These are phyloP conservation scores for Populus hybrid DNA, from an alignment of 441 rosid species.

Conservation along the genomic window DNA sequence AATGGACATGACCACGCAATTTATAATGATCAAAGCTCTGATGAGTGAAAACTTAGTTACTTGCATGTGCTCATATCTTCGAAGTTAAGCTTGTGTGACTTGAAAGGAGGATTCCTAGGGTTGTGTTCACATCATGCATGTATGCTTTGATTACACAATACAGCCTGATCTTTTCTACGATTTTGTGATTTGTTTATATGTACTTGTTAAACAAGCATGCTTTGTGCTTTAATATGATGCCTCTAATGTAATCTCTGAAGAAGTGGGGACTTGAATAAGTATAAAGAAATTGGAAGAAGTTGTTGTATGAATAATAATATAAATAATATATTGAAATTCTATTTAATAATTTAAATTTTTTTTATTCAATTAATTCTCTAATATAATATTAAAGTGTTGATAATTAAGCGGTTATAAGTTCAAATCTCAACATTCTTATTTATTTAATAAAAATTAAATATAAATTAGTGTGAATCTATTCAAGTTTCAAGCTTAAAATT, in stretches of 20 bases:
- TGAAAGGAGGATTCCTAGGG: not conserved
- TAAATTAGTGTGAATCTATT: no score
- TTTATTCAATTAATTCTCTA: no score
- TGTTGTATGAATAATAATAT: no score
- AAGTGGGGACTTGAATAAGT: not conserved
- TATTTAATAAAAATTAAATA: no score
- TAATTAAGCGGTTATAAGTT: no score
- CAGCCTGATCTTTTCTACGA: not conserved
- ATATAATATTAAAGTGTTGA: no score
- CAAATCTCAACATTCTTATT: no score
- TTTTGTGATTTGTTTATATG: not conserved
- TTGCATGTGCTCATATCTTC: not conserved
- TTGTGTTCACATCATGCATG: not conserved
- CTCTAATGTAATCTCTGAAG: not conserved
- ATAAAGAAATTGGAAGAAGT: not conserved
- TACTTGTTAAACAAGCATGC: no score
- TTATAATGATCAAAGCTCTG: not conserved
- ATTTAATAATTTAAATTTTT: no score
- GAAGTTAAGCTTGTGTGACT: not conserved
- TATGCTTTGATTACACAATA: not conserved
- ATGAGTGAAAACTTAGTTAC: not conserved
- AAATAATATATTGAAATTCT: no score
- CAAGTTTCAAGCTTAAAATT: fast-evolving
- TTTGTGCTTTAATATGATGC: no score
- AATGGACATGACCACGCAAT: not conserved